phyloP scores from a whole-genome alignment of 2,329 filamentous ascomycete species.

The Diaporthe australafricana region DNA sequence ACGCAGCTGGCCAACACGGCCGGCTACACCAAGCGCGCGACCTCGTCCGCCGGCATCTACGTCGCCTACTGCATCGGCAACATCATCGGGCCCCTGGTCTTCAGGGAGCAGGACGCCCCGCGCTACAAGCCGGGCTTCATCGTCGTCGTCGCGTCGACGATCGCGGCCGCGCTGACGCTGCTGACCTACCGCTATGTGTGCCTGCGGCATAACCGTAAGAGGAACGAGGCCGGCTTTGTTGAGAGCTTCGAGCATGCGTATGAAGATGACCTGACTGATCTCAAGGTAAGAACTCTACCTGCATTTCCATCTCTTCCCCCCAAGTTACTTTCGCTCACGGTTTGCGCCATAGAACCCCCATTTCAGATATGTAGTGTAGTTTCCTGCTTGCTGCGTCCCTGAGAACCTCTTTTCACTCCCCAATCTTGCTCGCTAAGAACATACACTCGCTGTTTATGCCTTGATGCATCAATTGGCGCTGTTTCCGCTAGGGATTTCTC shows the following conservation, averaged over 20 bases:
- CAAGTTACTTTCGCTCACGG: neutral
- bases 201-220: slow-evolving; percentile 54
- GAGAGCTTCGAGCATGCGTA: slow-evolving; percentile 65
- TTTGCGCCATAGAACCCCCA: slow-evolving; percentile 12
- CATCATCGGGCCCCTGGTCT: slow-evolving; percentile 57
- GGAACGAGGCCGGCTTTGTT: slow-evolving; percentile 54
- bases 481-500: too few relatives aligned
- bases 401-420: neutral
- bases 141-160: slow-evolving; percentile 49
- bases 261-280: slow-evolving; percentile 63
- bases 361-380: slow-evolving; percentile 5
- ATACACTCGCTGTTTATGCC: neutral
- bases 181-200: slow-evolving; percentile 58
- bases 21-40: slow-evolving; percentile 70
- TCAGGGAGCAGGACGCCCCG: slow-evolving; percentile 54
- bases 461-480: too few relatives aligned
- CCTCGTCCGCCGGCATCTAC: neutral
- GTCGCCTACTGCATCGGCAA: slow-evolving; percentile 44
- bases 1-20: slow-evolving; percentile 79
- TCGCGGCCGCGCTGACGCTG: slow-evolving; percentile 48
- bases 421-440: neutral
- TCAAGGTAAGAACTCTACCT: slow-evolving; percentile 39
- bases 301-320: accelerated
- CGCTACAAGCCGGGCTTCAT: slow-evolving; percentile 53
- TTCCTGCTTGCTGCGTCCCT: neutral